Conservation (phyloP, 495 filamentous ascomycete species). For the Hamigera avellanea region DNA sequence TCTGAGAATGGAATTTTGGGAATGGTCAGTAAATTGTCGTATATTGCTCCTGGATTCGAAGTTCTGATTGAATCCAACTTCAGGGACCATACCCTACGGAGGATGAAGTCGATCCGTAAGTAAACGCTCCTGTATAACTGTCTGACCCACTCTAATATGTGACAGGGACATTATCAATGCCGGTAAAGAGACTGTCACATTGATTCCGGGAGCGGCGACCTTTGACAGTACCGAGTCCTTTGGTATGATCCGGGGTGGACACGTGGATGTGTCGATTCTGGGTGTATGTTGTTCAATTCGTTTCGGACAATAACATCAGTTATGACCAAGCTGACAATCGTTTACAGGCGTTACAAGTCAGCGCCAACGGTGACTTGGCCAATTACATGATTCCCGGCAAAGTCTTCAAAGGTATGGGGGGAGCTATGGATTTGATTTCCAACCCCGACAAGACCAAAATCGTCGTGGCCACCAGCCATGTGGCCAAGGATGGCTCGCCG, state of each 20-base stretch:
- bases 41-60: not conserved
- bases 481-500: conserved; percentile 74
- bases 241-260: conserved; percentile 82
- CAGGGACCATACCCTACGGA: conserved; percentile 73
- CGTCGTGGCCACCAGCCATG: conserved; percentile 86
- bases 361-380: conserved; percentile 69
- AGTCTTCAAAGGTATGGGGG: conserved; percentile 83
- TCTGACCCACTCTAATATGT: not conserved
- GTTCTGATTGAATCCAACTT: conserved; percentile 2
- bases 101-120: conserved; percentile 62
- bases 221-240: conserved; percentile 86
- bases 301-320: not conserved
- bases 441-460: conserved; percentile 82
- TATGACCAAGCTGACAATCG: no score
- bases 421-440: conserved; percentile 88
- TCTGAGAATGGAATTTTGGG: conserved; percentile 88
- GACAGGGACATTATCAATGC: conserved; percentile 76
- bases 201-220: conserved; percentile 65
- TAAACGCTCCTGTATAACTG: not conserved
- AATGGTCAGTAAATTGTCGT: conserved; percentile 35
- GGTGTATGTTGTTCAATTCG: conserved; percentile 32
- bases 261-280: conserved; percentile 81
- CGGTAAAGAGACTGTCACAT: conserved; percentile 86
- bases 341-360: conserved; percentile 67
- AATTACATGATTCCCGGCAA: conserved; percentile 92